A percentile compares a stretch with the other conserved stretches of the same genome.
Conservation (phyloP, 2,329 filamentous ascomycete species). For the Rutstroemia sp. region DNA sequence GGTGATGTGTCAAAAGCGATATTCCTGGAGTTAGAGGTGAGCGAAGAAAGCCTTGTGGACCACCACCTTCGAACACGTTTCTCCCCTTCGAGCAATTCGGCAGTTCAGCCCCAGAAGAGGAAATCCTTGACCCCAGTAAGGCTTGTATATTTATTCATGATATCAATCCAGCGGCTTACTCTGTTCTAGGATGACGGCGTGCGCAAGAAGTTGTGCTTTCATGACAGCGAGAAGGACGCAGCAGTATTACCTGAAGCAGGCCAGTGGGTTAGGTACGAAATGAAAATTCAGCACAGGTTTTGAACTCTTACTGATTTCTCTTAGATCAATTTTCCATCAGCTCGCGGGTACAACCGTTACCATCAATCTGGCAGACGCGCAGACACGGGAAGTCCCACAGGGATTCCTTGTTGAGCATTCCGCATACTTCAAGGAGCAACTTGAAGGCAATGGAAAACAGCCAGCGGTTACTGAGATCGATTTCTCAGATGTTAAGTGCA, state of each 20-base stretch:
- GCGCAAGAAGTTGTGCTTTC: not conserved
- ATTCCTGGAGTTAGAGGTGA: not conserved
- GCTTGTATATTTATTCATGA: not conserved
- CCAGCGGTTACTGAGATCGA: not conserved
- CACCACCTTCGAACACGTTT: not conserved
- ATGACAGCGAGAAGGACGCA: not conserved
- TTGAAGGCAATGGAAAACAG: not conserved
- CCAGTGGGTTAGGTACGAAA: not conserved
- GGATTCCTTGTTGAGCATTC: slow-evolving; percentile 2
- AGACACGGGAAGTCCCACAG: not conserved
- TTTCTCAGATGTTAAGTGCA: not conserved
- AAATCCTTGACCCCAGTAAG: not conserved
- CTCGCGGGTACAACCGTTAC: not conserved
- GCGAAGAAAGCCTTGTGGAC: not conserved
- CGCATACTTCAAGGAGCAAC: not conserved
- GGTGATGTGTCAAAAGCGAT: not conserved
- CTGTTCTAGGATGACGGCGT: not conserved
- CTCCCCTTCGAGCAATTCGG: not conserved
- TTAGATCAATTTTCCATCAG: no score
- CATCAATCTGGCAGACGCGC: not conserved
- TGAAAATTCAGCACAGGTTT: not conserved
- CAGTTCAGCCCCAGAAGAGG: not conserved
- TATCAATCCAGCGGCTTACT: not conserved
- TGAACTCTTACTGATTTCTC: no score
- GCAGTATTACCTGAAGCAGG: not conserved